A percentile compares a stretch with the other conserved stretches of the same genome.
phyloP scores from a whole-genome alignment of 2,329 filamentous ascomycete genomes.

The Microcera coccophila region DNA sequence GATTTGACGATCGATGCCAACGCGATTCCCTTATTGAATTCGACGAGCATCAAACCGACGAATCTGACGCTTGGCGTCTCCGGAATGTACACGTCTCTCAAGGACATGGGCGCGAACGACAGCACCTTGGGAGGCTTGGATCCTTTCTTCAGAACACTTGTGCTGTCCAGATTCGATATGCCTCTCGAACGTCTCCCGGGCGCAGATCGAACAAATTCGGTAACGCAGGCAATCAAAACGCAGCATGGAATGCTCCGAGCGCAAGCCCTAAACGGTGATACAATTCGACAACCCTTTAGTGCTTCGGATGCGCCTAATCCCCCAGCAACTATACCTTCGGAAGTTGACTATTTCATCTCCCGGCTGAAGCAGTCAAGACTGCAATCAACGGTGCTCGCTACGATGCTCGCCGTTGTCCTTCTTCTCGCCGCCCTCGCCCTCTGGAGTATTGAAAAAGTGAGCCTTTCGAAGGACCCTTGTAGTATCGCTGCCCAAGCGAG shows the following conservation, averaged over 20 bases:
- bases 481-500: constrained; percentile 29
- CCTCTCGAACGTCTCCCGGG: constrained; percentile 19
- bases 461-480: constrained; percentile 25
- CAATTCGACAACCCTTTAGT: constrained; percentile 8
- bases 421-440: constrained; percentile 21
- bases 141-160: constrained; percentile 26
- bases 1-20: constrained; percentile 19
- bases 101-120: constrained; percentile 13
- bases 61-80: constrained; percentile 15
- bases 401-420: constrained; percentile 18
- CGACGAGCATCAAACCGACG: constrained; percentile 11
- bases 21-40: constrained; percentile 19
- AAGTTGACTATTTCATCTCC: constrained; percentile 19
- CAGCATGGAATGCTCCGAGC: constrained; percentile 27
- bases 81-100: constrained; percentile 18
- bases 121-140: constrained; percentile 21
- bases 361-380: constrained; percentile 19
- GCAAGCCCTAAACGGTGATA: constrained; percentile 21
- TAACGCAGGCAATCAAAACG: constrained; percentile 18
- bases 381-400: constrained; percentile 22
- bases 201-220: constrained; percentile 20
- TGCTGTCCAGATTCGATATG: constrained; percentile 21
- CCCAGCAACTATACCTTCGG: constrained; percentile 11
- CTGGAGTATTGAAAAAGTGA: constrained; percentile 19
- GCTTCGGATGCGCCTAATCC: not conserved